Conservation (phyloP, 2,329 filamentous ascomycete species). For the Chrysoporthe austroafricana region DNA sequence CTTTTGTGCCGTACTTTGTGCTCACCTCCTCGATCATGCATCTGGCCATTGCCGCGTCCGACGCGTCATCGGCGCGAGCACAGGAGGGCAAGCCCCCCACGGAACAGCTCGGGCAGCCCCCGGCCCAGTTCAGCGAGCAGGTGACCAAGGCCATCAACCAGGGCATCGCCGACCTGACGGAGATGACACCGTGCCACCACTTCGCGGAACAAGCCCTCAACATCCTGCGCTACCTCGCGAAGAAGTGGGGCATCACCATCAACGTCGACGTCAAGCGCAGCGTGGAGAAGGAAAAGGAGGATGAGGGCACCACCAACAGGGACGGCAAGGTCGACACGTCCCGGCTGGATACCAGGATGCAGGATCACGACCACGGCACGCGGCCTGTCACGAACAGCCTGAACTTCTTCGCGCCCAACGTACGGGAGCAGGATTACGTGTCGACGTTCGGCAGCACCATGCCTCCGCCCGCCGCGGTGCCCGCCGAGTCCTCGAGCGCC, state of each 20-base stretch:
- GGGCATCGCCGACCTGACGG: conserved; percentile 60
- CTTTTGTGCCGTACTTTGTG: conserved; percentile 66
- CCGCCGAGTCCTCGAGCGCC: neutral
- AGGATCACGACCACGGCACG: conserved; percentile 46
- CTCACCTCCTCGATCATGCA: conserved; percentile 65
- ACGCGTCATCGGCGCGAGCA: neutral
- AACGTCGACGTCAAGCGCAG: conserved; percentile 40
- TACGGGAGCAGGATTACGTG: conserved; percentile 52
- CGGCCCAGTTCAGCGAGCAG: conserved; percentile 6
- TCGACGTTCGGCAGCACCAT: conserved; percentile 47
- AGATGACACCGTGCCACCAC: conserved; percentile 65
- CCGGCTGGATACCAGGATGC: conserved; percentile 31
- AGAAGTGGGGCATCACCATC: conserved; percentile 62
- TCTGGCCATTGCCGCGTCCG: conserved; percentile 54
- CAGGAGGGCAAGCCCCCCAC: conserved; percentile 15
- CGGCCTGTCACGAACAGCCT: conserved; percentile 55
- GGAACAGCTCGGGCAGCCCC: neutral
- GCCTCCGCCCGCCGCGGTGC: no score
- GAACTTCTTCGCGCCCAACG: conserved; percentile 60
- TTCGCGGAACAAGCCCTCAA: conserved; percentile 65
- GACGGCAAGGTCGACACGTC: neutral
- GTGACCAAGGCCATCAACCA: conserved; percentile 53
- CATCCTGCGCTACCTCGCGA: conserved; percentile 60
- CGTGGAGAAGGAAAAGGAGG: conserved; percentile 22
- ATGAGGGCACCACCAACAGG: neutral